Evolutionary conservation across 768 basidiomycete species (phyloP), one percentile per base, ranked within the genome.

Genomic region (Trametes cubensis): DNA sequence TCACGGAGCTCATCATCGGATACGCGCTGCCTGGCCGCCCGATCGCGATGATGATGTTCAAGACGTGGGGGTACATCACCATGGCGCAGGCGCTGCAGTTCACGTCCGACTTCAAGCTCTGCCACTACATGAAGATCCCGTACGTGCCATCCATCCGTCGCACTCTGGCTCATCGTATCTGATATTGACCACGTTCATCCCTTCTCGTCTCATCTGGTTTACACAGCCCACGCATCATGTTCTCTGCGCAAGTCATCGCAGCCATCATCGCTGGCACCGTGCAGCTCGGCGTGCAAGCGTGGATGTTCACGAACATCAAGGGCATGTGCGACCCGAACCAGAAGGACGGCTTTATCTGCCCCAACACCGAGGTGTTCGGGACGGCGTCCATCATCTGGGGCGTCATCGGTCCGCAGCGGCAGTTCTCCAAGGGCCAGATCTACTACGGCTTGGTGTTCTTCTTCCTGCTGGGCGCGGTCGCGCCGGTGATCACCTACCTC

Each of bases 41-140:
- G 6, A 72, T 92, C 58, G 90, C 92, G 0, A 90, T 85, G 81
- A 91, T 93, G 90, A 77, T 92, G 78, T 92, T 92, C 81, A 92
- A 90, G 82, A 89, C 88, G 0, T 90, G 81, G 80, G 89, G 90
- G 34, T 90, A 89, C 67, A 86, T 88, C 60, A 86, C 83, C 52
- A 84, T 85, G 81, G 78, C 79, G 2, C 86, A 88, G 73, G 89
- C 90, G 1, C 71, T 92, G 44, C 76, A 76, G 45, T 93, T 92
- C 76, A 82, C 87, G 1, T 78, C 83, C 10, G 89, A 92, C 75
- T 86, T 92, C 71, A 93, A 94, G 74, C 85, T 90, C 50, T 89
- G 87, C 11, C 89, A 74, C 55, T 78, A 78, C 66, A 88, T 85
- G 85, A 89, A 89, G 75, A 81, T 92, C 53, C 86, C 89, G 67